phyloP scores from a whole-genome alignment of 2,329 filamentous ascomycete species.

The Massarina eburnea region DNA sequence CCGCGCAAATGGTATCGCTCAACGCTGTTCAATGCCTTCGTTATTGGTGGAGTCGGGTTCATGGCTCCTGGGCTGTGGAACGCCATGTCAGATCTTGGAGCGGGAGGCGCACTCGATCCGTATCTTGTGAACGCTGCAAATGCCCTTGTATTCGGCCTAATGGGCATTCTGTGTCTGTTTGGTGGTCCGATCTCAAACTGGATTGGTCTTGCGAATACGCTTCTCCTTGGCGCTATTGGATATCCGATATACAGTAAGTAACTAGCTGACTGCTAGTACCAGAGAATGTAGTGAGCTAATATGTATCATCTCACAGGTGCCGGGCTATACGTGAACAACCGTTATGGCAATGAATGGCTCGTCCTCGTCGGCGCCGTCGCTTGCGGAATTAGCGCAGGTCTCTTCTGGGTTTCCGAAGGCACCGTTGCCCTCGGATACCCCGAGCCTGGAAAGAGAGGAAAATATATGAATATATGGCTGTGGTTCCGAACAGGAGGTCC shows the following conservation, averaged over 20 bases:
- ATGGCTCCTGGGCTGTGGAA: slow-evolving; percentile 19
- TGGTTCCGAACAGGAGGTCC: slow-evolving; percentile 56
- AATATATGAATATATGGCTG: slow-evolving; percentile 51
- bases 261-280: slow-evolving; percentile 6
- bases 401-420: slow-evolving; percentile 18
- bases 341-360: slow-evolving; percentile 56
- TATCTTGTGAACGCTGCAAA: slow-evolving; percentile 37
- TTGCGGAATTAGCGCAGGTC: slow-evolving; percentile 32
- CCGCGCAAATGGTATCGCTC: slow-evolving; percentile 49
- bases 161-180: slow-evolving; percentile 52
- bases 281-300: neutral
- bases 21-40: slow-evolving; percentile 18
- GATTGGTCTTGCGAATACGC: slow-evolving; percentile 51
- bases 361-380: slow-evolving; percentile 53
- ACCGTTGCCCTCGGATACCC: slow-evolving; percentile 15
- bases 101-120: slow-evolving; percentile 16
- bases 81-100: slow-evolving; percentile 20
- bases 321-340: slow-evolving; percentile 54
- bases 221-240: slow-evolving; percentile 50
- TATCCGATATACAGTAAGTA: slow-evolving; percentile 48
- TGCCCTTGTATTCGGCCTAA: slow-evolving; percentile 52
- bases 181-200: slow-evolving; percentile 53
- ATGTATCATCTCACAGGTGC: slow-evolving; percentile 23
- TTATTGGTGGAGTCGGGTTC: slow-evolving; percentile 16
- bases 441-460: slow-evolving; percentile 42